Evolutionary conservation across 1,284 basidiomycete species (phyloP), one percentile per base, ranked within the genome.

Genomic region (Spongispora temasekensis): DNA sequence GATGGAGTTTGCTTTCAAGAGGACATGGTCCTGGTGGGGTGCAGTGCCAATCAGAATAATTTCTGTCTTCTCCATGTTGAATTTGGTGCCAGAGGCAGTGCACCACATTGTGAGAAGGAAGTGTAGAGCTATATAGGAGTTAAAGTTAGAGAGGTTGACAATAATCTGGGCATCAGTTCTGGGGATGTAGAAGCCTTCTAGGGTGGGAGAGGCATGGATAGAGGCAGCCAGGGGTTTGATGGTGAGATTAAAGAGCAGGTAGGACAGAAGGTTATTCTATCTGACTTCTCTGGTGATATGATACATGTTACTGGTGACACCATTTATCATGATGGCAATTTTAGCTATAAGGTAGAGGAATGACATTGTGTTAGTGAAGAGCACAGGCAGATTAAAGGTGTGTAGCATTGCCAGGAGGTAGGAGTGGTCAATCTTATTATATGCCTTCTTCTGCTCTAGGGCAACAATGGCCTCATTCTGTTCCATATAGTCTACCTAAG

Each of bases 201-300:
- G 23, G 4, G 54, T 3, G 0, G 54, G 60, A 2, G 59, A 0
- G 2, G 37, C 57, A 0, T 31, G 3, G 10, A 66, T 34, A 0
- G 7, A 57, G n/a, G 19, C 74, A 63, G 59, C 59, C 0, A 67
- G 58, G 1, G 57, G 65, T 27, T 67, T 59, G 0, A 67, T 67
- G 0, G 58, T 59, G 0, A 67, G 44, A 52, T 79, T 60, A 23
- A 78, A 80, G 0, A 81, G 68, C 0, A 80, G 67, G 64, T 78
- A 80, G 0, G 77, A 81, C 0, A 78, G 59, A 1, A 75, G 77
- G 64, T 78, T 74, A 0, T 76, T 76, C 61, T 80, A 77, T 32
- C 75, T 2, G 3, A 81, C 78, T 0, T 78, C 79, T 55, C 77
- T 53, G 0, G 52, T 68, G 4, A 80, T 62, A 21, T 8, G 1